Evolutionary conservation across 108 stramenopile species (phyloP), one percentile per base, ranked within the genome.

Genomic region (Skeletonema menzelii): DNA sequence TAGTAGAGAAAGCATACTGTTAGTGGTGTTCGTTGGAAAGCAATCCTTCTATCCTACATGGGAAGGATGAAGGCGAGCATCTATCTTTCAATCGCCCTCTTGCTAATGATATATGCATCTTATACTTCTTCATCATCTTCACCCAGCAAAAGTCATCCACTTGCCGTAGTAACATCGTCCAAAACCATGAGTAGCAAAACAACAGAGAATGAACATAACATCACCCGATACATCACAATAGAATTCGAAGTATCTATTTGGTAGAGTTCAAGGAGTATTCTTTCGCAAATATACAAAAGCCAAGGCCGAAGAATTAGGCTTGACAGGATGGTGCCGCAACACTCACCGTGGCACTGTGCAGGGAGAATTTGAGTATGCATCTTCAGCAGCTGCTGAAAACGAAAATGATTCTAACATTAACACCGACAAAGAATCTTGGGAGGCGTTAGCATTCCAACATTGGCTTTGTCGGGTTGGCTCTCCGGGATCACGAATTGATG

Each of bases 181-280:
- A 37, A 37, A 37, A 37, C 12, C 35, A 37, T 37, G 35, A 37
- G 35, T 0, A 37, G 35, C 35, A 12, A 2, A n/a, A n/a, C n/a
- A n/a, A n/a, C n/a, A n/a, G n/a, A n/a, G n/a, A n/a, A n/a, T n/a
- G n/a, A n/a, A n/a, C n/a, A 37, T 42, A 42, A 42, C 40, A 42
- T 3, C 40, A 42, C 15, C 40, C 1, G 17, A 17, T 66, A 66
- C 65, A 19, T 15, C 20, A 46, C 65, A 31, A 55, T 40, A 4
- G 47, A 66, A 47, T 66, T 65, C 20, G 61, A 63, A 63, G 61
- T 63, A 4, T n/a, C n/a, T n/a, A n/a, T 63, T 22, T 15, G 61
- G 61, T 26, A 63, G 30, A 63, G 64, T 65, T 22, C 64, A 65
- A 35, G 64, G 64, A 42, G 64, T 65, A 1, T 65, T 65, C 64